A percentile compares a stretch with the other conserved stretches of the same genome.
Conservation (phyloP, 495 filamentous ascomycete species). For the Penicillium canescens region DNA sequence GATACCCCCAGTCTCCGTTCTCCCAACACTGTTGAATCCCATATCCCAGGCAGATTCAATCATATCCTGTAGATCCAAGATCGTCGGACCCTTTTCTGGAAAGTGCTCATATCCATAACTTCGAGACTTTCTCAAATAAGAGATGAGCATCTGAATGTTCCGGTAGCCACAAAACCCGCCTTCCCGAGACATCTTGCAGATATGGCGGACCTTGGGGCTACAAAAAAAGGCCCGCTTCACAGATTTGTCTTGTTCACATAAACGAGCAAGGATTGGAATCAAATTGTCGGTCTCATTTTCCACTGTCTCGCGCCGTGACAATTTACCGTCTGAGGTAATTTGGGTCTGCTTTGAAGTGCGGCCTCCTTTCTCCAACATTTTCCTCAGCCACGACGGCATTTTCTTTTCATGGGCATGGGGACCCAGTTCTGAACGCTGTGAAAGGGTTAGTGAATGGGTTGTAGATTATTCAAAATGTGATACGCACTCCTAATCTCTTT, state of each 20-base stretch:
- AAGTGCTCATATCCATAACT: slow-evolving; percentile 62
- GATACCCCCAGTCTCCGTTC: slow-evolving; percentile 84
- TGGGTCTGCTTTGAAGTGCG: slow-evolving; percentile 56
- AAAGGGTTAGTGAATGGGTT: slow-evolving; percentile 21
- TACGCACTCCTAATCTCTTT: slow-evolving; percentile 45
- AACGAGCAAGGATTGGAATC: slow-evolving; percentile 69
- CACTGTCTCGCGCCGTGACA: slow-evolving; percentile 44
- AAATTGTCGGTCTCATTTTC: slow-evolving; percentile 67
- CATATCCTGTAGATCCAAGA: slow-evolving; percentile 81
- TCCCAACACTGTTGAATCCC: slow-evolving; percentile 73
- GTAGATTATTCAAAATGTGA: not conserved
- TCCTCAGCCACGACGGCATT: slow-evolving; percentile 82
- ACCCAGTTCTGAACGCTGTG: slow-evolving; percentile 64
- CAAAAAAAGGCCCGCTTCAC: slow-evolving; percentile 77
- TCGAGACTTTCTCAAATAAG: slow-evolving; percentile 65
- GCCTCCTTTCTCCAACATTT: slow-evolving; percentile 65
- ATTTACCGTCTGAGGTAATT: slow-evolving; percentile 50
- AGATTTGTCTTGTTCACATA: slow-evolving; percentile 66
- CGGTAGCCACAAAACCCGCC: slow-evolving; percentile 97
- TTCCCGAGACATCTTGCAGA: slow-evolving; percentile 78
- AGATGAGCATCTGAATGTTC: slow-evolving; percentile 92
- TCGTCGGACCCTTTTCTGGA: slow-evolving; percentile 63
- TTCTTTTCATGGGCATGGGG: slow-evolving; percentile 81
- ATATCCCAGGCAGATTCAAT: slow-evolving; percentile 91
- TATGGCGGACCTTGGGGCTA: slow-evolving; percentile 71